phyloP scores from a whole-genome alignment of 2,329 filamentous ascomycete genomes.

The Shiraia bambusicola region DNA sequence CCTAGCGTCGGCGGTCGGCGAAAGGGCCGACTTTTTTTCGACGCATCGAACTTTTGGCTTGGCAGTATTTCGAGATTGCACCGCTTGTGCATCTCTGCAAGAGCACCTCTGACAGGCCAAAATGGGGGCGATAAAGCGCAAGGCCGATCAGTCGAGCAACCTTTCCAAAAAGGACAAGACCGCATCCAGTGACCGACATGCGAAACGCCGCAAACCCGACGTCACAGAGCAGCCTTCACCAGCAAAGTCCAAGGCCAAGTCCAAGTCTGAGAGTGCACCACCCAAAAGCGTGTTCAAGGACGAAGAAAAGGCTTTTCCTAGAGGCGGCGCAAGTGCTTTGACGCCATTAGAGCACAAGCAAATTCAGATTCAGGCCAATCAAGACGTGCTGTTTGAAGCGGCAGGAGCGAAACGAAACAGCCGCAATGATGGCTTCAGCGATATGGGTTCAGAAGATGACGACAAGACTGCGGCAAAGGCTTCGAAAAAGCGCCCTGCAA shows the following conservation, averaged over 20 bases:
- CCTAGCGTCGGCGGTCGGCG: conserved; percentile 9
- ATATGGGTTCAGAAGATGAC: conserved; percentile 45
- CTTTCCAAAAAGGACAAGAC: conserved; percentile 36
- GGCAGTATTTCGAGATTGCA: conserved; percentile 8
- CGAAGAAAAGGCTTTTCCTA: conserved; percentile 87
- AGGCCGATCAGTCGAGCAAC: conserved; percentile 42
- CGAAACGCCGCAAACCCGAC: conserved; percentile 44
- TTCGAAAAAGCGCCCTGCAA: conserved; percentile 55
- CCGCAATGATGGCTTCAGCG: conserved; percentile 47
- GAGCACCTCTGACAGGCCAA: conserved; percentile 9
- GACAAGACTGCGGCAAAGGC: conserved; percentile 48
- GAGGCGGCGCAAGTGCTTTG: conserved; percentile 86
- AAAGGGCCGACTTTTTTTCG: conserved; percentile 5
- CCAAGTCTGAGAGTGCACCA: conserved; percentile 35
- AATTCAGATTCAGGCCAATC: conserved; percentile 89
- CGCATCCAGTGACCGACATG: conserved; percentile 32
- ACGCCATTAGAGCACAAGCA: conserved; percentile 95
- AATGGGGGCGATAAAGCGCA: conserved; percentile 52
- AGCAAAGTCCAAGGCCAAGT: conserved; percentile 12
- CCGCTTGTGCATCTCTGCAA: conserved; percentile 9
- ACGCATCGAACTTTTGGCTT: conserved; percentile 19
- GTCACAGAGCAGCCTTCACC: conserved; percentile 27
- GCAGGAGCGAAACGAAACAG: conserved; percentile 60
- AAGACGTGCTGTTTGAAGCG: conserved; percentile 89
- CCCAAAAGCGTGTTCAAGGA: conserved; percentile 59